Evolutionary conservation across 106 monocot genomes (phyloP).

Genomic region (Apostasia shenzhenica): DNA sequence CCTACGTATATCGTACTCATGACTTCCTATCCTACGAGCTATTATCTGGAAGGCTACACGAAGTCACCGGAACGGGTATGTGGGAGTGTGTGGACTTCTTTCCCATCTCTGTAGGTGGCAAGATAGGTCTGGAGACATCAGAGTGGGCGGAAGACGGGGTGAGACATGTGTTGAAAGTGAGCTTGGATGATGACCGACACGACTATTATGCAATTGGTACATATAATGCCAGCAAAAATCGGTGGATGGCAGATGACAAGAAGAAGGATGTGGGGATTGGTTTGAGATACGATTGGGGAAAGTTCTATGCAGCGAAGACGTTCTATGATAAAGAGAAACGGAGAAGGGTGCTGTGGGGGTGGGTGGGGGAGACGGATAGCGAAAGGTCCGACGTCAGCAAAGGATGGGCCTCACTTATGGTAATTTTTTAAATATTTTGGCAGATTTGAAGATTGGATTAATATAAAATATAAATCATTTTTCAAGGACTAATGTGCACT

Average conservation of each 20-base stretch:
- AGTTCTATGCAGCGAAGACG: conserved; percentile 68
- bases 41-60: conserved; percentile 40
- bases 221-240: conserved; percentile 20
- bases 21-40: conserved; percentile 49
- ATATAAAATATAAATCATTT: too few species aligned
- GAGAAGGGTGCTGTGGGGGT: conserved; percentile 56
- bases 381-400: conserved; percentile 47
- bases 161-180: conserved; percentile 60
- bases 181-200: conserved; percentile 47
- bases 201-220: conserved; percentile 50
- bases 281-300: conserved; percentile 61
- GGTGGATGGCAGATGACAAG: conserved; percentile 38
- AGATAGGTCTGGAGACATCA: conserved; percentile 21
- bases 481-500: too few species aligned
- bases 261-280: conserved; percentile 51
- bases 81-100: conserved; percentile 83
- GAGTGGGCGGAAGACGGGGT: conserved; percentile 12
- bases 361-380: conserved; percentile 69
- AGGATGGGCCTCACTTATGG: conserved; percentile 68
- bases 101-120: conserved; percentile 23
- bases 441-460: too few species aligned
- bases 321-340: conserved; percentile 38
- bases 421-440: background rate
- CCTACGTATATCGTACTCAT: conserved; percentile 32
- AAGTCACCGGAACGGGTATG: conserved; percentile 48